Percentiles rank a stretch among this genome's conserved stretches.
Conservation (phyloP, 2,329 filamentous ascomycete species). For the Cryphonectria carpinicola region DNA sequence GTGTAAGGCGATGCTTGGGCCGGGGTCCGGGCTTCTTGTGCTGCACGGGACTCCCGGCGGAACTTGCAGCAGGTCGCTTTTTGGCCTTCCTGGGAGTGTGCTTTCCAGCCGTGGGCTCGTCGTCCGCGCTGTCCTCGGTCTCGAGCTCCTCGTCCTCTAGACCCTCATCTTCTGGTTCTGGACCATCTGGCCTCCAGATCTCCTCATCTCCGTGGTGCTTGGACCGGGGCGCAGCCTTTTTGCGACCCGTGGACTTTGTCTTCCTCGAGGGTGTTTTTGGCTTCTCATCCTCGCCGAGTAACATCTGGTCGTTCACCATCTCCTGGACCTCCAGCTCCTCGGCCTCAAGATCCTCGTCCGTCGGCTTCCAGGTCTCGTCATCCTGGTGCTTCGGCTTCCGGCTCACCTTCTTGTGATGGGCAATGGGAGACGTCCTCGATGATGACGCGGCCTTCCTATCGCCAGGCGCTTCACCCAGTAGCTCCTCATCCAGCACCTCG, state of each 20-base stretch:
- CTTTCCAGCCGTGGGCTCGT: constrained; percentile 6
- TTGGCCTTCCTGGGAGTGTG: constrained; percentile 18
- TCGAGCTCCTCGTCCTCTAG: constrained; percentile 18
- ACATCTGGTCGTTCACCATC: constrained; percentile 26
- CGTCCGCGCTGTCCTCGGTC: constrained; percentile 13
- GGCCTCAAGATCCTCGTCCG: constrained; percentile 25
- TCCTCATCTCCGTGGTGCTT: constrained; percentile 19
- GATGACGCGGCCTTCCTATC: background rate
- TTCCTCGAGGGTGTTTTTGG: background rate
- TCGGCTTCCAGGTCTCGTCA: constrained; percentile 26
- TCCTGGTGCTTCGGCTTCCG: constrained; percentile 17
- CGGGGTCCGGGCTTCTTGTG: constrained; percentile 19
- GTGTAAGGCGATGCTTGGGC: constrained; percentile 24
- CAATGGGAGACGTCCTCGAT: background rate
- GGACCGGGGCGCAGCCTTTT: background rate
- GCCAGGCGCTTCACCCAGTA: background rate
- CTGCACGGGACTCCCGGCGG: constrained; percentile 23
- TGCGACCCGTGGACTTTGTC: constrained; percentile 12
- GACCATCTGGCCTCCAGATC: constrained; percentile 17
- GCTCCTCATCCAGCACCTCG: constrained; percentile 20
- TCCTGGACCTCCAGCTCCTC: constrained; percentile 28
- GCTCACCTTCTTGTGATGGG: constrained; percentile 18
- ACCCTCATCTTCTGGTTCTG: background rate
- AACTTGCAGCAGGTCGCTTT: constrained; percentile 24
- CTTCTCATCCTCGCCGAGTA: constrained; percentile 7